Base-by-base conservation (phyloP, 2,329 filamentous ascomycete species). In the Corinectria fuckeliana region DNA sequence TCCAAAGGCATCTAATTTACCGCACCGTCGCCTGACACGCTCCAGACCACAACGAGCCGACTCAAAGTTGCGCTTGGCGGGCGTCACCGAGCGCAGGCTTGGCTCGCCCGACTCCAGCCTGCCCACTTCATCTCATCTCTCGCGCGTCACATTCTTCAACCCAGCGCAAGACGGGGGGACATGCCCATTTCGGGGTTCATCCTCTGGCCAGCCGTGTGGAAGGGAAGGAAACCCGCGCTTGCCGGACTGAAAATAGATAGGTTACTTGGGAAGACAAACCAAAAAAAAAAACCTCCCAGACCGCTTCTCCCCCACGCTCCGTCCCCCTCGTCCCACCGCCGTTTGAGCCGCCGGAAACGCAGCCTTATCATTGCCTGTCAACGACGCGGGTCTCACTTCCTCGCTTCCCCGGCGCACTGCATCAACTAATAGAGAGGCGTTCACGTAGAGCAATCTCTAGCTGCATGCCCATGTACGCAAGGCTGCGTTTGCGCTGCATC, bases 21-120 rank as follows among this genome's bases (percentile, higher is more conserved):
- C n/a, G 11, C 9, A 9, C 9, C n/a, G 10, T 18, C 16, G 11
- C 20, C 4, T 39, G 42, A 18, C 32, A 16, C 30, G 21, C n/a
- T 47, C 28, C 28, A 28, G 42, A 16, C 20, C 36, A n/a, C 45
- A 36, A 44, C 5, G n/a, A 8, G 28, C 39, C 50, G 47, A 56
- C 55, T 59, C 48, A 62, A 64, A 54, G 42, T 60, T 57, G 59
- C 39, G 56, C 59, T 62, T 26, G 41, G 41, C 16, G 28, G 41
- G 41, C 16, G 28, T 21, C 39, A 55, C 50, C 34, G 34, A 28
- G 14, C n/a, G 32, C 14, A 34, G 30, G 25, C 53, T 52, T 48
- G 54, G 53, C 51, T 58, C 45, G 52, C 49, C 48, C 41, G 50
- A 63, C 39, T 38, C 8, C 25, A 23, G 21, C 23, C 32, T 49